Percentiles rank a stretch among this genome's conserved stretches.
These are phyloP conservation scores for Agaricus blazei DNA, from an alignment of 768 basidiomycete genomes.

Conservation along the genomic window DNA sequence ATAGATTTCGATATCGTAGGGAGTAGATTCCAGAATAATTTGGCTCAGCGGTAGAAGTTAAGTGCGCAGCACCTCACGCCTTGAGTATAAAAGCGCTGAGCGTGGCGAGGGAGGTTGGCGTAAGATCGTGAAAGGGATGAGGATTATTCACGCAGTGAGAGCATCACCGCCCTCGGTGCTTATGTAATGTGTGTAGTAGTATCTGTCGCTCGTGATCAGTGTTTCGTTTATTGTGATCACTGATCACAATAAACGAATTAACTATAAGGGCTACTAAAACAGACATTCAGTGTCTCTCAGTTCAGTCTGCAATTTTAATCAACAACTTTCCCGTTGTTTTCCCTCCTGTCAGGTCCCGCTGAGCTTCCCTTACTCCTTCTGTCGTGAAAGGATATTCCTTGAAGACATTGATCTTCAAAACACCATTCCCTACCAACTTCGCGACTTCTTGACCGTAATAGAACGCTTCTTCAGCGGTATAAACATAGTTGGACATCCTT, in stretches of 20 bases:
- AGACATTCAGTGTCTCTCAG: not conserved
- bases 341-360: slow-evolving; percentile 71
- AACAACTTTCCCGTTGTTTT: slow-evolving; percentile 85
- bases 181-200: not conserved
- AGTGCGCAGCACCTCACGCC: not conserved
- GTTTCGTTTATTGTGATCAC: too few species aligned
- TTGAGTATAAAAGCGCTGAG: not conserved
- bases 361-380: slow-evolving; percentile 73
- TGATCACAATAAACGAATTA: too few species aligned
- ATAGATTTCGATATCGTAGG: slow-evolving; percentile 1
- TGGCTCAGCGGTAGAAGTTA: not conserved
- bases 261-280: too few species aligned
- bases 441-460: slow-evolving; percentile 66
- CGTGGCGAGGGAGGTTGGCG: not conserved
- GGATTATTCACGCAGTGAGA: not conserved
- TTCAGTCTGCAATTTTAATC: slow-evolving; percentile 50
- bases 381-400: slow-evolving; percentile 82
- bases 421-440: slow-evolving; percentile 49
- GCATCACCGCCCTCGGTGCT: not conserved
- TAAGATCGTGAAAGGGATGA: not conserved
- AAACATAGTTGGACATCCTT: slow-evolving; percentile 69
- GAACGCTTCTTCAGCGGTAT: slow-evolving; percentile 67
- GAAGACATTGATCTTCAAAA: slow-evolving; percentile 61
- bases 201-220: too few species aligned
- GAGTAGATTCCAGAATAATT: not conserved